phyloP scores from a whole-genome alignment of 2,329 filamentous ascomycete genomes.

The Alternaria rosae region DNA sequence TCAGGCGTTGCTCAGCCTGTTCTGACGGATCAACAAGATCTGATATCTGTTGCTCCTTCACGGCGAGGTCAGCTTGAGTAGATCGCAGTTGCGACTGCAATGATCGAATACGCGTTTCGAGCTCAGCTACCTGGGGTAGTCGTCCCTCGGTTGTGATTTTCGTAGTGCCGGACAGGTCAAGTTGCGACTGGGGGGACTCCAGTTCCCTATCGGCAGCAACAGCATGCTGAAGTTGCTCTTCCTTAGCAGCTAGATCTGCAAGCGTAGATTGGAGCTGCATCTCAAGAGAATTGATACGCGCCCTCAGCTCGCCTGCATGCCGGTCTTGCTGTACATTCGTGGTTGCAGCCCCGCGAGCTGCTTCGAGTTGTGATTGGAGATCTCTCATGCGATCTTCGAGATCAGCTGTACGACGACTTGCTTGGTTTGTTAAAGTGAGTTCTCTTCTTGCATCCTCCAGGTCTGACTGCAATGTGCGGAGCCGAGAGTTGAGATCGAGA shows the following conservation, averaged over 20 bases:
- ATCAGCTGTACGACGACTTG: background rate
- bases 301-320: conserved; percentile 15
- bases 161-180: background rate
- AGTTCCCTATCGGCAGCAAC: background rate
- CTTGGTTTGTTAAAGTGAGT: background rate
- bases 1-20: conserved; percentile 32
- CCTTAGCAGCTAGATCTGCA: conserved; percentile 3
- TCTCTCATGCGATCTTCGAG: background rate
- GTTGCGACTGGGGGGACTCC: background rate
- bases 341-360: background rate
- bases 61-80: conserved; percentile 22
- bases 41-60: conserved; percentile 37
- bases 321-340: conserved; percentile 11
- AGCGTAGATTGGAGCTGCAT: background rate
- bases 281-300: conserved; percentile 9
- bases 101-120: conserved; percentile 8
- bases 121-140: background rate
- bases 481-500: conserved; percentile 30
- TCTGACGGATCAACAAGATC: conserved; percentile 36
- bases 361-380: conserved; percentile 2
- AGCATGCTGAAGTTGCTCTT: background rate
- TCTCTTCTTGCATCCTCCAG: conserved; percentile 17
- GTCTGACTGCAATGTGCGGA: conserved; percentile 30
- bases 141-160: conserved; percentile 1
- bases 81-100: conserved; percentile 32